Percentiles rank a stretch among this genome's conserved stretches.
Evolutionary conservation across 306 rosid species (phyloP).

Genomic region (Leucaena leucocephala): DNA sequence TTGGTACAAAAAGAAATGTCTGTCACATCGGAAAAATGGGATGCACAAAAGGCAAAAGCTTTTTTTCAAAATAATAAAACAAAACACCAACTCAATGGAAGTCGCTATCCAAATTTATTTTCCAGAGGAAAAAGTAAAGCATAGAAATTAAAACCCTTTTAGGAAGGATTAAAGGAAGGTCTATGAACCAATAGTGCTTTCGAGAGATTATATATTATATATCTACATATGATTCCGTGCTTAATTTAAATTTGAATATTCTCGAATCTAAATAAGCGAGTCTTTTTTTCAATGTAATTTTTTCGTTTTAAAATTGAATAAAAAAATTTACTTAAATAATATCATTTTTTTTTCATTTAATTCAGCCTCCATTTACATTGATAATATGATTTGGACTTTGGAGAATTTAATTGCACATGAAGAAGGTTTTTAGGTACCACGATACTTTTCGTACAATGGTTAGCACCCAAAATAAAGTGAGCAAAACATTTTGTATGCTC

Average conservation of each 20-base stretch:
- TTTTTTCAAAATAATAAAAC: background rate
- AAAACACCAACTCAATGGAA: background rate
- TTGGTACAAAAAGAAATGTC: slow-evolving; percentile 1
- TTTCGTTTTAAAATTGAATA: background rate
- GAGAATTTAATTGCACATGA: background rate
- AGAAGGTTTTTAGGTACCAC: background rate
- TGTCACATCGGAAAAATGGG: background rate
- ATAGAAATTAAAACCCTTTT: background rate
- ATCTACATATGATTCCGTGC: background rate
- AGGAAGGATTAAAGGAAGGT: background rate
- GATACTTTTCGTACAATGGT: background rate
- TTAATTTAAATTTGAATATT: background rate
- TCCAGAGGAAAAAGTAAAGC: background rate
- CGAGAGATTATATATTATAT: background rate
- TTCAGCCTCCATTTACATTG: background rate
- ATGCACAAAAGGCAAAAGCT: background rate
- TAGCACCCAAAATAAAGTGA: background rate
- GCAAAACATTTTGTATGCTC: background rate
- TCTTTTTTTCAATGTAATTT: background rate
- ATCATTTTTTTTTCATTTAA: background rate
- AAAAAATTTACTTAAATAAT: background rate
- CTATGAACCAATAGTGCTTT: background rate
- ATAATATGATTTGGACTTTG: background rate
- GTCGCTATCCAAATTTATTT: background rate
- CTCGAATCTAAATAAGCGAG: background rate